phyloP scores from a whole-genome alignment of 768 basidiomycete genomes.

The Pisolithus sp. region DNA sequence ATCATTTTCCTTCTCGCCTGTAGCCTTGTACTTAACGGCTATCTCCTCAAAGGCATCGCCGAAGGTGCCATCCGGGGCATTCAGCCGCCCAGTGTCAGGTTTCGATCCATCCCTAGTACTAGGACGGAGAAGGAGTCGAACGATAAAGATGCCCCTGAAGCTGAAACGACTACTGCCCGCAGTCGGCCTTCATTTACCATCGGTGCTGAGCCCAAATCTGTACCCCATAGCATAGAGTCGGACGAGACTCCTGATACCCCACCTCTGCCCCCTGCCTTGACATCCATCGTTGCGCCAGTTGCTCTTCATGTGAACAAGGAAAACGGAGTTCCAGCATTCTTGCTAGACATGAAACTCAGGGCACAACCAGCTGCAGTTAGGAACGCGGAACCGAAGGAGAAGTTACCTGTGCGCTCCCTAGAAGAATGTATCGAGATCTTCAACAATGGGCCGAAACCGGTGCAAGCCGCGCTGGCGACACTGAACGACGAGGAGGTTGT shows the following conservation, averaged over 20 bases:
- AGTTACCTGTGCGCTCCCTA: constrained; percentile 42
- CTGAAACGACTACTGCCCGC: constrained; percentile 8
- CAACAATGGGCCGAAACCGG: constrained; percentile 62
- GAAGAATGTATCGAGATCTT: constrained; percentile 78
- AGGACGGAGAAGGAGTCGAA: constrained; percentile 18
- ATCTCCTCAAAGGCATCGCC: constrained; percentile 81
- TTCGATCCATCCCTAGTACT: constrained; percentile 18
- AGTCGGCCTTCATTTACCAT: constrained; percentile 20
- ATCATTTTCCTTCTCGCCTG: constrained; percentile 84
- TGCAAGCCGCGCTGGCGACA: constrained; percentile 47
- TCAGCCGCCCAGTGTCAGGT: constrained; percentile 26
- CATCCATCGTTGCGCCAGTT: constrained; percentile 21
- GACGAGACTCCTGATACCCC: constrained; percentile 12
- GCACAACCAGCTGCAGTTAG: constrained; percentile 15
- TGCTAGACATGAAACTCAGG: constrained; percentile 30
- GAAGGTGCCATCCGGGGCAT: constrained; percentile 38
- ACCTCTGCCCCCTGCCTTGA: constrained; percentile 10
- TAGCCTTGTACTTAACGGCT: constrained; percentile 87
- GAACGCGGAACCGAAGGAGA: constrained; percentile 9
- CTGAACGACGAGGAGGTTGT: constrained; percentile 93
- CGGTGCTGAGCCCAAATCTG: constrained; percentile 15
- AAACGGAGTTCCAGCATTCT: constrained; percentile 21
- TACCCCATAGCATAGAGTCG: constrained; percentile 10
- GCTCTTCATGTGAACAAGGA: constrained; percentile 16
- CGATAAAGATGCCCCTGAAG: constrained; percentile 14